These are phyloP conservation scores for Takashimella tepidaria DNA, from an alignment of 1,284 basidiomycete genomes.

Conservation along the genomic window DNA sequence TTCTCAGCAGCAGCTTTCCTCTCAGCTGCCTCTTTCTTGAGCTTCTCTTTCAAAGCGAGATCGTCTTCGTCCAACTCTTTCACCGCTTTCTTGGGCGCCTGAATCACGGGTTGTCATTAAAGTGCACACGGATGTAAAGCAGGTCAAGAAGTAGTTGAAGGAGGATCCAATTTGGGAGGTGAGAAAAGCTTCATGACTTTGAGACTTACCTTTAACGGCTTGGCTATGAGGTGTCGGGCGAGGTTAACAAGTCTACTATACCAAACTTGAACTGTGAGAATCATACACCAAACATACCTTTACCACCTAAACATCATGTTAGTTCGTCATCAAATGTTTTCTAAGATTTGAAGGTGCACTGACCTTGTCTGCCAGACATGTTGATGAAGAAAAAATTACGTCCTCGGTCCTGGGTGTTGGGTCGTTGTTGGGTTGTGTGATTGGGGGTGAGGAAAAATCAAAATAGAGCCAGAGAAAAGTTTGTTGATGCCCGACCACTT, in stretches of 20 bases:
- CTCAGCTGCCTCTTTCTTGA: conserved; percentile 33
- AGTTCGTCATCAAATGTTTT: background rate
- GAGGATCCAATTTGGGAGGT: background rate
- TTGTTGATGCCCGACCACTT: background rate
- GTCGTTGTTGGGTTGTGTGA: background rate
- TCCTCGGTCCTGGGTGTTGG: too few relatives aligned
- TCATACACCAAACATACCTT: too few relatives aligned
- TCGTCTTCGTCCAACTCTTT: conserved; percentile 39
- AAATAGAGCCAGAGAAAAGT: background rate
- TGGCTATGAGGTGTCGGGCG: conserved; percentile 11
- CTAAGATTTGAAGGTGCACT: conserved; percentile 1
- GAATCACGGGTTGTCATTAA: background rate
- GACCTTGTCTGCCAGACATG: conserved; percentile 18
- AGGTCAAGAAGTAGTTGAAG: background rate
- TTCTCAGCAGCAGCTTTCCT: conserved; percentile 27
- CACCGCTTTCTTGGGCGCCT: conserved; percentile 20
- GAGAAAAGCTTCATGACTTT: background rate
- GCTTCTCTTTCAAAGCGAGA: conserved; percentile 26
- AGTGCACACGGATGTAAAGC: background rate
- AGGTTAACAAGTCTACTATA: background rate
- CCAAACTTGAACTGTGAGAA: too few relatives aligned
- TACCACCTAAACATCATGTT: conserved; percentile 6
- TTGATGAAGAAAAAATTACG: conserved; percentile 23
- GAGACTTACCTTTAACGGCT: conserved; percentile 22
- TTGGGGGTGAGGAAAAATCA: background rate